Evolutionary conservation across 441 rosid species (phyloP).

Genomic region (Populus hybrid): DNA sequence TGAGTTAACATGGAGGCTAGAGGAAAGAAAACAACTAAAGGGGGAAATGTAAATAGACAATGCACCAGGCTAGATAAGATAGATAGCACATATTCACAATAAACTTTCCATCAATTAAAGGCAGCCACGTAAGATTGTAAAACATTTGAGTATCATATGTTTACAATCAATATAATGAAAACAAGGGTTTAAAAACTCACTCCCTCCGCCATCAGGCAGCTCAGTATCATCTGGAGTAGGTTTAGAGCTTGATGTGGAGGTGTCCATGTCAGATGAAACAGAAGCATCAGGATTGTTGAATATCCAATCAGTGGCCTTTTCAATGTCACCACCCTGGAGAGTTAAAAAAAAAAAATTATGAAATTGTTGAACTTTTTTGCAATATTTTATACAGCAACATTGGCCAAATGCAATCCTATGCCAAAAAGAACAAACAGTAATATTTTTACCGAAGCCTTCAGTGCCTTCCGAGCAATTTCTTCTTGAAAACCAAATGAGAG

Average conservation of each 20-base stretch:
- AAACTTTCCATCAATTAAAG: neutral
- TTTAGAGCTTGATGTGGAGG: conserved; percentile 47
- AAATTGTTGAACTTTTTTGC: neutral
- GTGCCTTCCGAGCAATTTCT: conserved; percentile 76
- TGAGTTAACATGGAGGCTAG: neutral
- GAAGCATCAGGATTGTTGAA: conserved; percentile 81
- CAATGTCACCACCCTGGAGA: conserved; percentile 82
- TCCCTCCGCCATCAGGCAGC: conserved; percentile 86
- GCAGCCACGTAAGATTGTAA: neutral
- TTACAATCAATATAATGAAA: conserved; percentile 8
- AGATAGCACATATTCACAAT: neutral
- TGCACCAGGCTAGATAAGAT: neutral
- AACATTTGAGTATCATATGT: neutral
- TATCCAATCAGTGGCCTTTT: conserved; percentile 98
- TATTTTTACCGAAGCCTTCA: conserved; percentile 67
- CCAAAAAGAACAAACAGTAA: conserved; percentile 14
- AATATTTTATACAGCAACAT: neutral
- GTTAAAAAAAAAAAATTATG: neutral
- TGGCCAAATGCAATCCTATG: neutral
- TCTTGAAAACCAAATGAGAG: conserved; percentile 87
- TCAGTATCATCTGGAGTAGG: conserved; percentile 38
- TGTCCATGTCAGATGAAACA: conserved; percentile 73
- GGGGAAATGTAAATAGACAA: neutral
- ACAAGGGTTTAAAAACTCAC: conserved; percentile 45
- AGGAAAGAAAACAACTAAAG: neutral